phyloP scores from a whole-genome alignment of 2,329 filamentous ascomycete genomes.

The Didymella keratinophila region DNA sequence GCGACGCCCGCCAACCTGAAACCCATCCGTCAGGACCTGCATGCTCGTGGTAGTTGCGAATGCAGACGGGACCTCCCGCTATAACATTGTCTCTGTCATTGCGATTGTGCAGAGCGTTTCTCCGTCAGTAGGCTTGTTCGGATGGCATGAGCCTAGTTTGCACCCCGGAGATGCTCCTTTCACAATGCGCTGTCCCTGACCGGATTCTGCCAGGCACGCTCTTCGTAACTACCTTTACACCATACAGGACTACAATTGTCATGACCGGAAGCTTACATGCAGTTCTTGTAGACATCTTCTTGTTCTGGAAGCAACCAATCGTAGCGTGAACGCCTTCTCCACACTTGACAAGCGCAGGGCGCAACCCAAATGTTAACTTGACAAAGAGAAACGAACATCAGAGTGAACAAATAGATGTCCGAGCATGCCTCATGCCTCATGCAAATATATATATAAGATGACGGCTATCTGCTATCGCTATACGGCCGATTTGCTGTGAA shows the following conservation, averaged over 20 bases:
- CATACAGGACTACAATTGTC: neutral
- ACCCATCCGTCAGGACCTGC: neutral
- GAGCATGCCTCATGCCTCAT: neutral
- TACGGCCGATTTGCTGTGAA: no score
- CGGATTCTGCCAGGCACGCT: no score
- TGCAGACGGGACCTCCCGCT: neutral
- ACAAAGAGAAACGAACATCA: slow-evolving; percentile 6
- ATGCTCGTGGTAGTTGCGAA: neutral
- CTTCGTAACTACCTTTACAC: neutral
- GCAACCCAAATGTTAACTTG: slow-evolving; percentile 8
- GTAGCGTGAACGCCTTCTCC: neutral
- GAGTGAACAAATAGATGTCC: neutral
- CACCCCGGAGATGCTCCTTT: no score
- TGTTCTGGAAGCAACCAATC: slow-evolving; percentile 4
- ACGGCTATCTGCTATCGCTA: neutral
- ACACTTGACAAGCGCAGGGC: slow-evolving; percentile 17
- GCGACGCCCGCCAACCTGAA: neutral
- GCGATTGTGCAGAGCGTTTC: no score
- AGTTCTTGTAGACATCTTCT: neutral
- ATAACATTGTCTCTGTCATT: no score
- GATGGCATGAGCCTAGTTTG: no score
- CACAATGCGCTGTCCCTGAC: neutral
- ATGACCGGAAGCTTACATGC: neutral
- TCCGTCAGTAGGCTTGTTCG: no score
- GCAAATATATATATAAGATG: slow-evolving; percentile 2